Evolutionary conservation across 2,329 filamentous ascomycete genomes (phyloP).

Genomic region (Beauveria asiatica): DNA sequence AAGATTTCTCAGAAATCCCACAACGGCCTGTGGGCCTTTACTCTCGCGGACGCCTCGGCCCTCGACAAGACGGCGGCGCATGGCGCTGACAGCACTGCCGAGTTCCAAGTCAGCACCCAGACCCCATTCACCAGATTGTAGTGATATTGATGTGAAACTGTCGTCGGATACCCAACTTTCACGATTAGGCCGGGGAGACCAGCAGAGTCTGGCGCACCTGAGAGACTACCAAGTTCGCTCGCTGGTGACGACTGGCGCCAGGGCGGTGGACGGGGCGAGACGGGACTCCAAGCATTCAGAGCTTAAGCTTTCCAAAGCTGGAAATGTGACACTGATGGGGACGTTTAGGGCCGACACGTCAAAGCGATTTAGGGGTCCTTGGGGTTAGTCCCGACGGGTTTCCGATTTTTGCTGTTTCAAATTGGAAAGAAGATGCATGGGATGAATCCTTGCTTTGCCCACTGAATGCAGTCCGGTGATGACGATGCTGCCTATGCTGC

Average conservation of each 20-base stretch:
- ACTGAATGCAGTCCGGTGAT: no score
- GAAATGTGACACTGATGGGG: constrained; percentile 14
- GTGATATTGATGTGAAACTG: neutral
- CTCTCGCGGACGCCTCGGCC: neutral
- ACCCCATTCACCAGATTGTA: neutral
- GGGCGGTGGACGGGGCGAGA: constrained; percentile 11
- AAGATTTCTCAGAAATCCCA: constrained; percentile 22
- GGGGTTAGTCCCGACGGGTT: neutral
- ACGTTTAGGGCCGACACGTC: constrained; percentile 14
- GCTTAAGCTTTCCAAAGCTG: constrained; percentile 11
- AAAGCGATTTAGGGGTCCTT: constrained; percentile 10
- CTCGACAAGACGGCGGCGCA: neutral
- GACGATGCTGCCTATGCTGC: no score
- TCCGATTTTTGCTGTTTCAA: neutral
- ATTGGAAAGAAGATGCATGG: no score
- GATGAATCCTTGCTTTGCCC: no score
- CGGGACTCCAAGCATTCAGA: constrained; percentile 12
- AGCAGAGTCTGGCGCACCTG: constrained; percentile 15
- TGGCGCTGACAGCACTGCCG: neutral
- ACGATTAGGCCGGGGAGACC: constrained; percentile 13
- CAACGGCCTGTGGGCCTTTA: neutral
- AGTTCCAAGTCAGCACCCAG: neutral
- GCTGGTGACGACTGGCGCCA: constrained; percentile 12
- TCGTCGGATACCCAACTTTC: constrained; percentile 13
- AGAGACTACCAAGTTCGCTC: constrained; percentile 15